Evolutionary conservation across 2,329 filamentous ascomycete genomes (phyloP), one percentile per base, ranked within the genome.

Genomic region (Trichoderma polysporum): DNA sequence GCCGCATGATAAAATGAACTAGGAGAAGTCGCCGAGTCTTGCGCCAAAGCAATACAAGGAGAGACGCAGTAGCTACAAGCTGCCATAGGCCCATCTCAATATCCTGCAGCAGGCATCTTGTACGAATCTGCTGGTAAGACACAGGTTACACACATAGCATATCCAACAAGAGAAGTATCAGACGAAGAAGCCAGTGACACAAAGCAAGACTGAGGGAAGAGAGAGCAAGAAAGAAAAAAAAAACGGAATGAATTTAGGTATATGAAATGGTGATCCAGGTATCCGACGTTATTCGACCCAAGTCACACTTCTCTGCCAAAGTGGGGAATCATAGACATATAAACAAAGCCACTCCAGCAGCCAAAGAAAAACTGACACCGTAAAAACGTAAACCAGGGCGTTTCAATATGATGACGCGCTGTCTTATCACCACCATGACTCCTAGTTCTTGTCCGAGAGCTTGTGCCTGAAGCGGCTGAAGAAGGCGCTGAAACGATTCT

Each of bases 401-500:
- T 58, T 29, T 39, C 54, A 47, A 58, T 68, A 54, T 68, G 59
- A 57, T 57, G 52, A 66, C 33, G 59, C 37, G 31, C 45, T 60
- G 37, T 69, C 64, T 67, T 57, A 52, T 62, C 37, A 25, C 39
- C 15, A 45, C 47, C 15, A 22, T 57, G 57, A 35, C 65, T 45
- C 53, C 69, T 69, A 75, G 61, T 74, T 74, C 72, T 76, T 74
- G 65, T 77, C 74, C 54, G 76, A 74, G 66, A 80, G 70, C 77
- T 79, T 86, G 71, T 79, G 75, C 78, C 84, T 84, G 73, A 87
- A 73, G 80, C 85, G 87, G 78, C 78, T 81, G 74, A 91, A 86
- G 72, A 91, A 85, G 62, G 83, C 79, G 77, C 88, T 90, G 68
- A 89, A 73, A 63, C 88, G 83, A 77, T 86, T 82, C 82, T 88